Percentiles rank a stretch among this genome's conserved stretches.
phyloP scores from a whole-genome alignment of 169 alveolate species.

The Perkinsus chesapeaki region DNA sequence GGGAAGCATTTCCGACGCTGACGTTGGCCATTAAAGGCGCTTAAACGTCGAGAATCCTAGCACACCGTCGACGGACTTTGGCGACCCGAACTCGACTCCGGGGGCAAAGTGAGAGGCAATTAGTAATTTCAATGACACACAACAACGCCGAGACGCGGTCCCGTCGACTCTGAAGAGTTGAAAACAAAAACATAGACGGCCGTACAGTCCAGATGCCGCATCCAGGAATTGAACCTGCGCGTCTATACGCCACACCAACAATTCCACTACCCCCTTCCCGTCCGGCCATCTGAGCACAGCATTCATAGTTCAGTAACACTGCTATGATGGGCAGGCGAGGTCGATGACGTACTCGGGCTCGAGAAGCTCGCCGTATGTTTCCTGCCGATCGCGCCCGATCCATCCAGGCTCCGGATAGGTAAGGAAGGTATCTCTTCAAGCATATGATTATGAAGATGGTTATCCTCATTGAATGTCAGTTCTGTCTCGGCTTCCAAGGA shows the following conservation, averaged over 20 bases:
- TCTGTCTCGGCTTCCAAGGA: neutral
- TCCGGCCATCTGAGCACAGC: neutral
- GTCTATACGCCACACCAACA: neutral
- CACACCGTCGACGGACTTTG: too few relatives aligned
- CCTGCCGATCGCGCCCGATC: neutral
- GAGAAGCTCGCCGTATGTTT: neutral
- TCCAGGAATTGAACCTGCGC: neutral
- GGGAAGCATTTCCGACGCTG: too few relatives aligned
- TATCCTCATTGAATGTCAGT: neutral
- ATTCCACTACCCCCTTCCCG: neutral
- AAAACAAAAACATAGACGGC: neutral
- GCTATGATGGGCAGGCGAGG: neutral
- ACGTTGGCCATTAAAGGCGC: too few relatives aligned
- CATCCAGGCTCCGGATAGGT: neutral
- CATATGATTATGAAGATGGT: neutral
- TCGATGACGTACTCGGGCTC: neutral
- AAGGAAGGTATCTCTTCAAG: neutral
- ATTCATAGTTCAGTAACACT: neutral
- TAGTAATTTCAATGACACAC: too few relatives aligned
- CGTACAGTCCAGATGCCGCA: neutral
- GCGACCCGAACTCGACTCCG: too few relatives aligned
- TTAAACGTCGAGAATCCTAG: too few relatives aligned
- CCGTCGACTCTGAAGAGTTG: neutral
- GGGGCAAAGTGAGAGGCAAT: too few relatives aligned
- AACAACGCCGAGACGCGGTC: neutral